A percentile compares a stretch with the other conserved stretches of the same genome.
phyloP scores from a whole-genome alignment of 768 basidiomycete species.

The Phylloporus sp. region DNA sequence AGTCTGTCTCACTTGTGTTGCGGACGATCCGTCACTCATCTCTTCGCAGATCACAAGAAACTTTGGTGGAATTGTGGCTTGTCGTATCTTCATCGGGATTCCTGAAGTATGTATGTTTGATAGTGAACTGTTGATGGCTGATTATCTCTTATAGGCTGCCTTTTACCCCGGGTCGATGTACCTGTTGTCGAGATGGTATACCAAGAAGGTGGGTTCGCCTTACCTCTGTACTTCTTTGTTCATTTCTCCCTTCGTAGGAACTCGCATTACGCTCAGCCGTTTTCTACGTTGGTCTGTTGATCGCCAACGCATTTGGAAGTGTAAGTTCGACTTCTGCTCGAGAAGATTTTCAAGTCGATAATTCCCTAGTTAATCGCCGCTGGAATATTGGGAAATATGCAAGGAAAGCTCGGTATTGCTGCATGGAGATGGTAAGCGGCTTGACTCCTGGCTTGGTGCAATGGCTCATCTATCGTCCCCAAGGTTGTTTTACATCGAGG shows the following conservation, averaged over 20 bases:
- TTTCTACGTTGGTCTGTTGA: constrained; percentile 52
- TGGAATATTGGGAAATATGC: constrained; percentile 66
- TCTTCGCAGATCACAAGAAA: constrained; percentile 44
- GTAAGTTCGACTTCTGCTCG: constrained; percentile 32
- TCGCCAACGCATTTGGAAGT: constrained; percentile 64
- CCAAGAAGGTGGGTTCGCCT: constrained; percentile 32
- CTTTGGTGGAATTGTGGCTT: constrained; percentile 50
- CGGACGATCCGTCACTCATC: background rate
- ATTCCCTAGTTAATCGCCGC: constrained; percentile 58
- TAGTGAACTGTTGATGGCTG: background rate
- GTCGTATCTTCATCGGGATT: constrained; percentile 58
- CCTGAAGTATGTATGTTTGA: constrained; percentile 40
- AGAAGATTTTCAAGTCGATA: background rate
- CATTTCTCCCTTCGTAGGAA: constrained; percentile 37
- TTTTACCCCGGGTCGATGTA: constrained; percentile 58
- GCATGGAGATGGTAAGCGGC: constrained; percentile 62
- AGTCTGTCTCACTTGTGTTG: constrained; percentile 28
- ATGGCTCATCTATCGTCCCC: background rate
- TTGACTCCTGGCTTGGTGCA: background rate
- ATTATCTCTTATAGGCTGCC: constrained; percentile 37
- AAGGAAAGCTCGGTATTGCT: constrained; percentile 58
- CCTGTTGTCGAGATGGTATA: constrained; percentile 50
- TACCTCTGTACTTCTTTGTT: background rate
- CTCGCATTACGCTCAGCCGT: constrained; percentile 58
- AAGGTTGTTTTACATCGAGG: constrained; percentile 73